A percentile compares a stretch with the other conserved stretches of the same genome.
These are phyloP conservation scores for Priceomyces melissophilus DNA, from an alignment of 805 yeast species.

Conservation along the genomic window DNA sequence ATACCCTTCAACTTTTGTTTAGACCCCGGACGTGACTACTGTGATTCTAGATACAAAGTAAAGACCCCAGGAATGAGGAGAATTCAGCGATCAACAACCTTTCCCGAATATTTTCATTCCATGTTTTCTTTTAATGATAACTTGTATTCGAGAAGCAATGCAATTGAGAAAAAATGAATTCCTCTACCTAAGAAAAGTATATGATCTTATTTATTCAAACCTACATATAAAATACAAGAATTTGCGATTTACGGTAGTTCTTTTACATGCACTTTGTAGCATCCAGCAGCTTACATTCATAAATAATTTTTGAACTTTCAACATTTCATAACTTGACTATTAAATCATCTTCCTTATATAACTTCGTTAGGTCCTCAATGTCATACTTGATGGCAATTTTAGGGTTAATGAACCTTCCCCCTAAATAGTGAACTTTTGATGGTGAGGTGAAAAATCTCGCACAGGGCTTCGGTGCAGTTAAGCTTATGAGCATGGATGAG, in stretches of 20 bases:
- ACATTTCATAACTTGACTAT: conserved; percentile 30
- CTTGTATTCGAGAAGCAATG: too few species aligned
- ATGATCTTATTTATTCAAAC: too few species aligned
- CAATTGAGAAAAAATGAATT: too few species aligned
- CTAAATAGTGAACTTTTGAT: conserved; percentile 63
- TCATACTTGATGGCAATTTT: conserved; percentile 70
- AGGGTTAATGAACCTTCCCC: conserved; percentile 79
- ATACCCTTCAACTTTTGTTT: conserved; percentile 26
- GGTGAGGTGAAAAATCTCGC: conserved; percentile 42
- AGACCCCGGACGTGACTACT: conserved; percentile 22
- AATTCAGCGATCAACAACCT: too few species aligned
- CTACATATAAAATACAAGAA: too few species aligned
- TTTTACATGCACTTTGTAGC: too few species aligned
- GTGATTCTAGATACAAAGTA: conserved; percentile 2
- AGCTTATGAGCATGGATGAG: conserved; percentile 70
- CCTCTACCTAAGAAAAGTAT: too few species aligned
- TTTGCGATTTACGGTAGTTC: too few species aligned
- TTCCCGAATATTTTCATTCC: too few species aligned
- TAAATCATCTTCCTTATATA: conserved; percentile 32
- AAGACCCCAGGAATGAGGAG: too few species aligned
- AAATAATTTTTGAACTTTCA: neutral
- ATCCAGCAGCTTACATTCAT: neutral
- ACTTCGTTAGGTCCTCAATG: conserved; percentile 45
- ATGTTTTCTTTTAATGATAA: too few species aligned
- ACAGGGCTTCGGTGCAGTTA: conserved; percentile 95